Base-by-base conservation (phyloP, 495 filamentous ascomycete species). In the Hyaloscypha hepaticicola region DNA sequence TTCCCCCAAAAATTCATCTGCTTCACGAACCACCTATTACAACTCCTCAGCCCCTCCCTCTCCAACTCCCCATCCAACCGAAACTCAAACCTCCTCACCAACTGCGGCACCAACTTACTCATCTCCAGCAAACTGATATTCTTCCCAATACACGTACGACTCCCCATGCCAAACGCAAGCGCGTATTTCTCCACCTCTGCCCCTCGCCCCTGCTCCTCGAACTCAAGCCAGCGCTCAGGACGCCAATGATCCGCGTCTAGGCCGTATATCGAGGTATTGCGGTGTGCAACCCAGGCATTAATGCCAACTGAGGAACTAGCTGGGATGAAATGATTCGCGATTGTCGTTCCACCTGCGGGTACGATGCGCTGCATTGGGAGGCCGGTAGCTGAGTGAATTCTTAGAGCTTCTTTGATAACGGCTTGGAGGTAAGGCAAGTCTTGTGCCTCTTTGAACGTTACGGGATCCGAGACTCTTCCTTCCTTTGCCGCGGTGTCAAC, bases 41-140 rank as follows among this genome's bases (percentile, higher is more conserved):
- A 33, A 38, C 48, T 26, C 33, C 26, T 85, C 59, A 72, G 80
- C 2, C 55, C 66, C 12, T 60, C 60, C 24, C 29, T 48, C 26
- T 50, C 29, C 59, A 71, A 14, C n/a, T 48, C 50, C 22, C 66
- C 69, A 55, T 60, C 63, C n/a, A 71, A 50, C 55, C 49, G 60
- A 41, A 75, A 69, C 41, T 87, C 80, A 72, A 87, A 89, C 16
- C 77, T 72, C 24, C 80, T 77, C 51, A 89, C 75, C 51, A 89
- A 73, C 29, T 80, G 82, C 27, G 87, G 85, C 25, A 90, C 78
- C n/a, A 89, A 64, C 73, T 90, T 90, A 65, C 81, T 83, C 51
- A 89, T 83, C 74, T 90, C 87, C 64, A 89, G 69, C 72, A 85
- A 73, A 38, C 79, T 80, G 34, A 90, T 82, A 69, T 89, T 86